Conservation (phyloP, 2,329 filamentous ascomycete species). For the Exophiala sp. region DNA sequence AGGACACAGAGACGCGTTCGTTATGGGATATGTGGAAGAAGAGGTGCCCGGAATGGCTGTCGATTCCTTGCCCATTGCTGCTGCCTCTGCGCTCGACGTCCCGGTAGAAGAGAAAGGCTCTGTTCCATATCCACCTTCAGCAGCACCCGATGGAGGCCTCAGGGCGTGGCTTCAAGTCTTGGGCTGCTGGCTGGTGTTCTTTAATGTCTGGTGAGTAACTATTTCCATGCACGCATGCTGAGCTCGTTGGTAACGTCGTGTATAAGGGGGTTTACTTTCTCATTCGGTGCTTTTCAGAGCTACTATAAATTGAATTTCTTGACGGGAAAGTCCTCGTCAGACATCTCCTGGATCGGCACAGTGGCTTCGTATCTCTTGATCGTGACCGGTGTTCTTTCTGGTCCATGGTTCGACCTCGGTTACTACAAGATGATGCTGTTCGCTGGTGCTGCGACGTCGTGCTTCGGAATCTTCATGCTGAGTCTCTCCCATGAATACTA, state of each 20-base stretch:
- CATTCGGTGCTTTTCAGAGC: constrained; percentile 65
- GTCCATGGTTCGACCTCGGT: constrained; percentile 79
- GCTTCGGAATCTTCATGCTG: constrained; percentile 60
- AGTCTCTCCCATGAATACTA: constrained; percentile 71
- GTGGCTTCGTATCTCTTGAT: constrained; percentile 78
- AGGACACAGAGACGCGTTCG: background rate
- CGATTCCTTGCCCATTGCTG: constrained; percentile 8
- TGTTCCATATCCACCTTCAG: constrained; percentile 11
- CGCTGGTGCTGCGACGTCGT: constrained; percentile 57
- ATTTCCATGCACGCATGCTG: constrained; percentile 42
- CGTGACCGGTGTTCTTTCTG: constrained; percentile 77
- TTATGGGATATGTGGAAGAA: constrained; percentile 8
- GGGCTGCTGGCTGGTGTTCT: constrained; percentile 71
- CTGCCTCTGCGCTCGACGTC: constrained; percentile 5
- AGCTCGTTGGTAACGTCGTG: background rate
- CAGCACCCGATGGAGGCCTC: constrained; percentile 64
- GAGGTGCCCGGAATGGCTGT: constrained; percentile 9
- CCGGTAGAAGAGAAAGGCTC: constrained; percentile 10
- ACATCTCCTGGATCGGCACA: constrained; percentile 81
- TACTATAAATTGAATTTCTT: constrained; percentile 72
- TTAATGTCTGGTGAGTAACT: constrained; percentile 69
- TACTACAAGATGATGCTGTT: constrained; percentile 70
- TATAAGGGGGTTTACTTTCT: constrained; percentile 26
- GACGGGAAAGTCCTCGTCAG: constrained; percentile 59
- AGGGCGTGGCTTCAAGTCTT: constrained; percentile 79